Evolutionary conservation across 805 yeast species (phyloP).

Genomic region (Starmera dryadoides): DNA sequence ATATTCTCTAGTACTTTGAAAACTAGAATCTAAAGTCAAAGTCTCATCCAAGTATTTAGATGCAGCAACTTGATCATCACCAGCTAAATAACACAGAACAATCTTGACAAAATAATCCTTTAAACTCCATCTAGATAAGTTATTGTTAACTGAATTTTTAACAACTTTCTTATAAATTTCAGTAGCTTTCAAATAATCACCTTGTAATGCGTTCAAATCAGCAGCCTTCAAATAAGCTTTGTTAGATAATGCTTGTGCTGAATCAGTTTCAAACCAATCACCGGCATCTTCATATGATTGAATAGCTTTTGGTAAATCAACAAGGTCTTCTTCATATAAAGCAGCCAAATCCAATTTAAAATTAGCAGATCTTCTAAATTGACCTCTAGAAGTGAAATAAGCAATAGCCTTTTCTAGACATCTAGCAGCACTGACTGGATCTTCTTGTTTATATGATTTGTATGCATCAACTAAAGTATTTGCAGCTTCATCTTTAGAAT

Average conservation of each 20-base stretch:
- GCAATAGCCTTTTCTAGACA: constrained; percentile 72
- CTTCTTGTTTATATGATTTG: constrained; percentile 71
- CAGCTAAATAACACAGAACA: constrained; percentile 75
- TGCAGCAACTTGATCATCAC: constrained; percentile 83
- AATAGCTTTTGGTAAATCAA: constrained; percentile 62
- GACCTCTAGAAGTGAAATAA: constrained; percentile 84
- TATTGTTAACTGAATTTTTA: constrained; percentile 64
- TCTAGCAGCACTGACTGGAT: constrained; percentile 71
- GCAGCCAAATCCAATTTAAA: constrained; percentile 88
- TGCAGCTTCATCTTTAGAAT: constrained; percentile 84
- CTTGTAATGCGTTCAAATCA: constrained; percentile 72
- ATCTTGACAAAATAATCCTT: constrained; percentile 88
- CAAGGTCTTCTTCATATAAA: constrained; percentile 69
- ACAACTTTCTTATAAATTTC: constrained; percentile 74
- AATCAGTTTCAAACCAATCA: constrained; percentile 92
- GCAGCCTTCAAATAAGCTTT: constrained; percentile 88
- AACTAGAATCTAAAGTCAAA: constrained; percentile 65
- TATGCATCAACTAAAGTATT: constrained; percentile 85
- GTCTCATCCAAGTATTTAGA: constrained; percentile 60
- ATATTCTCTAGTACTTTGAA: constrained; percentile 70
- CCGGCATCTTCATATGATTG: constrained; percentile 86
- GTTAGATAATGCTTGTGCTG: constrained; percentile 83
- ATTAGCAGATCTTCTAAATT: constrained; percentile 93
- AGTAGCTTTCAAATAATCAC: constrained; percentile 70
- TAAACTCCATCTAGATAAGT: constrained; percentile 80